These are phyloP conservation scores for Scheffersomyces stambukii DNA, from an alignment of 1,139 yeast genomes.

Conservation along the genomic window DNA sequence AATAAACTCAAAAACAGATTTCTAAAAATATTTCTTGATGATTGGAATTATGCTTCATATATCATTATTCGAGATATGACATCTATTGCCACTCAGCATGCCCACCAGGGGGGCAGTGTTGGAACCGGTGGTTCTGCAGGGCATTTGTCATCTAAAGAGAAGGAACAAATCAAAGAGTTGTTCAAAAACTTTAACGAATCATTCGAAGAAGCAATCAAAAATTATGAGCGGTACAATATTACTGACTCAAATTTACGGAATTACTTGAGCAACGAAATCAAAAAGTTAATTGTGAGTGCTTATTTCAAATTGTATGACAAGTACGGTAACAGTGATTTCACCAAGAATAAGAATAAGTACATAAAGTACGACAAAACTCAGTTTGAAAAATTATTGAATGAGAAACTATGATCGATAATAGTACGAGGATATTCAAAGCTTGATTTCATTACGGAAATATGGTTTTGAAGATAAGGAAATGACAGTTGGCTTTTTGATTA, in stretches of 20 bases:
- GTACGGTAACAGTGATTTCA: conserved; percentile 64
- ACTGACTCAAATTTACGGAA: conserved; percentile 63
- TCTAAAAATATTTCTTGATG: conserved; percentile 69
- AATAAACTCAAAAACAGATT: conserved; percentile 71
- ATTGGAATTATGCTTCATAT: conserved; percentile 80
- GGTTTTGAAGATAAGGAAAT: too few species aligned
- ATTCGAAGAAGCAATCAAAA: conserved; percentile 67
- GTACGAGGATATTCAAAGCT: too few species aligned
- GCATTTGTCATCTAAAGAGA: conserved; percentile 58
- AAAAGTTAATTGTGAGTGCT: conserved; percentile 69
- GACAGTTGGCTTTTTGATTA: too few species aligned
- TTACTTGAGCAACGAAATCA: conserved; percentile 60
- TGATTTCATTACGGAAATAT: too few species aligned
- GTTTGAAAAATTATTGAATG: conserved; percentile 49
- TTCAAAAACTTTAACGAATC: conserved; percentile 79
- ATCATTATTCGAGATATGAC: conserved; percentile 69
- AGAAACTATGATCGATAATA: conserved; percentile 17
- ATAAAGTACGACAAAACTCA: conserved; percentile 64
- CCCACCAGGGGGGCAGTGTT: conserved; percentile 2
- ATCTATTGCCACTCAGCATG: conserved; percentile 23
- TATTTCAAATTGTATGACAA: conserved; percentile 81
- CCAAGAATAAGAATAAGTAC: conserved; percentile 70
- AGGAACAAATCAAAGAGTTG: conserved; percentile 80
- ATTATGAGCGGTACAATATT: conserved; percentile 60
- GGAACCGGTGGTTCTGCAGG: conserved; percentile 14